Conservation (phyloP, 2,329 filamentous ascomycete genomes). For the Fonsecaea nubica region DNA sequence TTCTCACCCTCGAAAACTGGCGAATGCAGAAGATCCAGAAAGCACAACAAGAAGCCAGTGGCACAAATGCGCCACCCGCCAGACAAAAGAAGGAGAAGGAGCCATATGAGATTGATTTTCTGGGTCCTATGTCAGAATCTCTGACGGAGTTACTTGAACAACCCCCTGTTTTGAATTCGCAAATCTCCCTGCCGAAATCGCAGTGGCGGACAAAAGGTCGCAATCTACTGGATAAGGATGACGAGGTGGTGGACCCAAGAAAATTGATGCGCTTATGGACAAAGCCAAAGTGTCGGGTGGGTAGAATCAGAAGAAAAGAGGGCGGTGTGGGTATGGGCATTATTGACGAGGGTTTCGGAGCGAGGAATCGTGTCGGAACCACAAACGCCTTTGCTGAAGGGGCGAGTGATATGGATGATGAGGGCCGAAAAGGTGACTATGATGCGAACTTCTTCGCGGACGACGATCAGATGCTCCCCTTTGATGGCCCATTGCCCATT, state of each 20-base stretch:
- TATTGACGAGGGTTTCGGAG: conserved; percentile 97
- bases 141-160: conserved; percentile 81
- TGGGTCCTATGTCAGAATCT: conserved; percentile 72
- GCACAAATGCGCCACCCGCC: conserved; percentile 46
- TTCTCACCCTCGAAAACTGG: conserved; percentile 98
- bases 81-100: conserved; percentile 90
- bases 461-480: conserved; percentile 61
- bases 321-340: conserved; percentile 65
- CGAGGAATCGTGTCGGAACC: conserved; percentile 63
- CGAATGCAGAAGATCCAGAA: conserved; percentile 92
- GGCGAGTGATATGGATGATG: conserved; percentile 55
- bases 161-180: conserved; percentile 76
- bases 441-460: conserved; percentile 94
- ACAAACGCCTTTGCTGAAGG: conserved; percentile 42
- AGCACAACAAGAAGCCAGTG: conserved; percentile 51
- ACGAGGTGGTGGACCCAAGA: conserved; percentile 97
- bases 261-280: conserved; percentile 89
- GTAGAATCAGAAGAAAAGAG: conserved; percentile 61
- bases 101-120: conserved; percentile 92
- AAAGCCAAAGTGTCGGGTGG: conserved; percentile 88
- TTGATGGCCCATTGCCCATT: conserved; percentile 52
- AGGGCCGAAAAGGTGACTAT: conserved; percentile 73
- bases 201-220: conserved; percentile 94
- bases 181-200: conserved; percentile 86
- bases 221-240: conserved; percentile 85